Conservation (phyloP, 2,329 filamentous ascomycete species). For the Fusarium sp. region DNA sequence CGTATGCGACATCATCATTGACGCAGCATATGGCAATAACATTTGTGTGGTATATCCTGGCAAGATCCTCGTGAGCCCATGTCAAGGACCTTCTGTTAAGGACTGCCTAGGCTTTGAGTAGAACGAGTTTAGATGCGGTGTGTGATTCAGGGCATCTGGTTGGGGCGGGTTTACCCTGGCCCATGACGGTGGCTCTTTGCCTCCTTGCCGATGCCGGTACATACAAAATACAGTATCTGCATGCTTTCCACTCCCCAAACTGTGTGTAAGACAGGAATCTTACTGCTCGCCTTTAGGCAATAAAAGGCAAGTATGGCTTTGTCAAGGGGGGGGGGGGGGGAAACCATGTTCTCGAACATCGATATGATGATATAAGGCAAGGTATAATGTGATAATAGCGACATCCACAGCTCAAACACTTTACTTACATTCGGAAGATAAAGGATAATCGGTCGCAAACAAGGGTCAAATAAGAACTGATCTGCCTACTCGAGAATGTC, state of each 20-base stretch:
- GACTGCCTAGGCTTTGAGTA: slow-evolving; percentile 9
- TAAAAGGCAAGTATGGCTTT: slow-evolving; percentile 4
- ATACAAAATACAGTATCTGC: not conserved
- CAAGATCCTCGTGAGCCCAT: slow-evolving; percentile 29
- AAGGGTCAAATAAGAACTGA: not conserved
- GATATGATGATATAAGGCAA: slow-evolving; percentile 18
- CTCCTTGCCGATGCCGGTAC: slow-evolving; percentile 12
- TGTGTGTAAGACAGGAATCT: slow-evolving; percentile 9
- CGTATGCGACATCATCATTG: slow-evolving; percentile 8
- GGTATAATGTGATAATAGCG: slow-evolving; percentile 31
- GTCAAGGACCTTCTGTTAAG: slow-evolving; percentile 13
- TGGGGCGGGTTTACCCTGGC: slow-evolving; percentile 25
- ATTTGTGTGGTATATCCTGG: slow-evolving; percentile 11
- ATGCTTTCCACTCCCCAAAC: slow-evolving; percentile 1
- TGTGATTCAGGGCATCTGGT: slow-evolving; percentile 45
- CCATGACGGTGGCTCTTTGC: slow-evolving; percentile 20
- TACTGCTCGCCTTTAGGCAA: slow-evolving; percentile 6
- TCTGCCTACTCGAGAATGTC: slow-evolving; percentile 6
- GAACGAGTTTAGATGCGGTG: slow-evolving; percentile 41
- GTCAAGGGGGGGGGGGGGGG: slow-evolving; percentile 5
- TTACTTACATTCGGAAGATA: slow-evolving; percentile 18
- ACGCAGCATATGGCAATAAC: slow-evolving; percentile 19
- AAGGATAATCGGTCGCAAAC: not conserved
- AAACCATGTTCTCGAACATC: slow-evolving; percentile 6
- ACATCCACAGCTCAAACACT: slow-evolving; percentile 14